Percentiles rank a stretch among this genome's conserved stretches.
Conservation (phyloP, 345 rosid species). For the Rhodamnia argentea region DNA sequence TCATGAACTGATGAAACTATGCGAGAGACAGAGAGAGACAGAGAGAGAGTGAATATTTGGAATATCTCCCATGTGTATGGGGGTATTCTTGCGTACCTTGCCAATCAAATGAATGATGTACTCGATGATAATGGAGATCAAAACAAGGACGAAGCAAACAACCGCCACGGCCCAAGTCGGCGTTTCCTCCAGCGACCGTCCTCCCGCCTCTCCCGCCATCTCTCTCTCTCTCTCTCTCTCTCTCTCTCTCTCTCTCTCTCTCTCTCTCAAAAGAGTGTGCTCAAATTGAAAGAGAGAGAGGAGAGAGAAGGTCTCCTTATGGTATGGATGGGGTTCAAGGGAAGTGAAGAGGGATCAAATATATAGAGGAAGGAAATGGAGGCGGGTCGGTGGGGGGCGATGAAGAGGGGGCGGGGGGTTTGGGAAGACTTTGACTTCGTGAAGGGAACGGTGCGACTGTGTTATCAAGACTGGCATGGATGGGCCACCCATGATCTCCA, state of each 20-base stretch:
- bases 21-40: not conserved
- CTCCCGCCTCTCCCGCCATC: not conserved
- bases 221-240: not conserved
- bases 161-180: conserved; percentile 44
- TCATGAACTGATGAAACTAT: not conserved
- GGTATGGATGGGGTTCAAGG: not conserved
- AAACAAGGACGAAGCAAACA: conserved; percentile 24
- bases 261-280: not conserved
- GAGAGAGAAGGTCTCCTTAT: not conserved
- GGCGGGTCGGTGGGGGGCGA: not conserved
- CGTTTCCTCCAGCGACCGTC: conserved; percentile 19
- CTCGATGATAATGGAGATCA: conserved; percentile 25
- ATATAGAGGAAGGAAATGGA: not conserved
- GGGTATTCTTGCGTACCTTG: conserved; percentile 6
- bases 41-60: not conserved
- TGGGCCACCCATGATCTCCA: not conserved
- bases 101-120: conserved; percentile 16
- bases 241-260: not conserved
- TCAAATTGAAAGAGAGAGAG: not conserved
- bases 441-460: not conserved
- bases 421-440: not conserved
- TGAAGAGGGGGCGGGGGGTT: not conserved
- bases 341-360: not conserved
- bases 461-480: not conserved
- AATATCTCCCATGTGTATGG: not conserved